Conservation (phyloP, 1,284 basidiomycete species). For the Pseudozyma flocculosa region DNA sequence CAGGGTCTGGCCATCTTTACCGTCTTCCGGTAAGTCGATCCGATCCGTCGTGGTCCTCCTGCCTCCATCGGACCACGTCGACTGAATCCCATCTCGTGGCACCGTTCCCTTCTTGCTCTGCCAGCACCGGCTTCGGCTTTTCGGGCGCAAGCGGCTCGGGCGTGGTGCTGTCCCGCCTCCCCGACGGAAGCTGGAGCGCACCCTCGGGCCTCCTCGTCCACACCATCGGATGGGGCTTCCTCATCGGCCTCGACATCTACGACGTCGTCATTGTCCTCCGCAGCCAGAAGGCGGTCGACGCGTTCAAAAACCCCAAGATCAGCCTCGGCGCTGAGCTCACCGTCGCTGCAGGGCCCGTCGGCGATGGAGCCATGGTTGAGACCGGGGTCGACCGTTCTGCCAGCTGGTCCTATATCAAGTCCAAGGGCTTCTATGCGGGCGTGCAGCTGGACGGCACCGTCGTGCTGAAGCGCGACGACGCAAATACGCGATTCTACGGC, state of each 20-base stretch:
- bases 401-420: slow-evolving; percentile 57
- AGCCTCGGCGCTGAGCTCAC: slow-evolving; percentile 54
- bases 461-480: slow-evolving; percentile 46
- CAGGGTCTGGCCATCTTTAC: slow-evolving; percentile 56
- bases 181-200: slow-evolving; percentile 53
- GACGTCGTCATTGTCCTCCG: slow-evolving; percentile 58
- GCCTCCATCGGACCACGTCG: too few relatives aligned
- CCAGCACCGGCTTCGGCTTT: slow-evolving; percentile 43
- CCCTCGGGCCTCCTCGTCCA: slow-evolving; percentile 56
- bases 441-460: slow-evolving; percentile 56
- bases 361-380: slow-evolving; percentile 57
- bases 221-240: slow-evolving; percentile 51
- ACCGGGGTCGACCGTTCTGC: slow-evolving; percentile 42
- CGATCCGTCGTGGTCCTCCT: too few relatives aligned
- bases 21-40: slow-evolving; percentile 38
- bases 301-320: slow-evolving; percentile 49
- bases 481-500: slow-evolving; percentile 49
- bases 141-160: slow-evolving; percentile 52
- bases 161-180: slow-evolving; percentile 50
- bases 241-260: slow-evolving; percentile 58
- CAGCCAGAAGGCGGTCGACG: slow-evolving; percentile 47
- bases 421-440: slow-evolving; percentile 56
- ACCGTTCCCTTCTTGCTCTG: too few relatives aligned
- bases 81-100: too few relatives aligned
- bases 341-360: slow-evolving; percentile 55